These are phyloP conservation scores for Cyphellophora europaea DNA, from an alignment of 2,329 filamentous ascomycete species.

Conservation along the genomic window DNA sequence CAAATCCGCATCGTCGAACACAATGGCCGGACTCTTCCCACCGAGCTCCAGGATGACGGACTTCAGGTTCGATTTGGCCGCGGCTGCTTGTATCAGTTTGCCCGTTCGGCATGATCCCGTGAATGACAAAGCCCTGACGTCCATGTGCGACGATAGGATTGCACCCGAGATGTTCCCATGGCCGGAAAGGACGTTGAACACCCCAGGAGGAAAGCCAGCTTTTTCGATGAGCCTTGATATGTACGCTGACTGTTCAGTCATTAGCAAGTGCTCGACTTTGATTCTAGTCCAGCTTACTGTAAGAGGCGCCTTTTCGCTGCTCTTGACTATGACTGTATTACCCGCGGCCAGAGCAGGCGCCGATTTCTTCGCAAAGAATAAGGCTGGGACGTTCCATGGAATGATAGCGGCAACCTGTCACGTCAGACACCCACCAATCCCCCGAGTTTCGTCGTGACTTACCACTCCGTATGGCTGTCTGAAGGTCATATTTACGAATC, in stretches of 20 bases:
- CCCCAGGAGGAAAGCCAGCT: slow-evolving; percentile 68
- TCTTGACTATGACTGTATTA: slow-evolving; percentile 22
- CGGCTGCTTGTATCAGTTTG: slow-evolving; percentile 65
- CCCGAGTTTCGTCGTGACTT: too few relatives aligned
- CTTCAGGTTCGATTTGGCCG: slow-evolving; percentile 50
- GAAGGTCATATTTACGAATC: slow-evolving; percentile 15
- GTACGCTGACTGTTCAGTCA: slow-evolving; percentile 24
- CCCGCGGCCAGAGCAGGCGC: slow-evolving; percentile 29
- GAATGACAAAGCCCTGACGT: slow-evolving; percentile 68
- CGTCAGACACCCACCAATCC: too few relatives aligned
- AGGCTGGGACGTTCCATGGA: slow-evolving; percentile 46
- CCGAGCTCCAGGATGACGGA: slow-evolving; percentile 53
- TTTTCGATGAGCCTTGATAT: slow-evolving; percentile 59
- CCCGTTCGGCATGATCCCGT: slow-evolving; percentile 67
- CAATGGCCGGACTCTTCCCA: slow-evolving; percentile 48
- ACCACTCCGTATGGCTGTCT: slow-evolving; percentile 14
- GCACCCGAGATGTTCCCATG: slow-evolving; percentile 58
- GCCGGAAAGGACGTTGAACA: slow-evolving; percentile 67
- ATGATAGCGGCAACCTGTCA: slow-evolving; percentile 49
- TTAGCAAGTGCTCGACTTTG: slow-evolving; percentile 26
- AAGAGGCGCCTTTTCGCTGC: slow-evolving; percentile 19
- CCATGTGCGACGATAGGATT: slow-evolving; percentile 57
- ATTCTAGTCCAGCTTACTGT: slow-evolving; percentile 30
- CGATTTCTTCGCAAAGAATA: slow-evolving; percentile 34
- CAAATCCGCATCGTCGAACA: slow-evolving; percentile 49